Percentiles rank a stretch among this genome's conserved stretches.
These are phyloP conservation scores for Favolaschia claudopus DNA, from an alignment of 768 basidiomycete genomes.

Conservation along the genomic window DNA sequence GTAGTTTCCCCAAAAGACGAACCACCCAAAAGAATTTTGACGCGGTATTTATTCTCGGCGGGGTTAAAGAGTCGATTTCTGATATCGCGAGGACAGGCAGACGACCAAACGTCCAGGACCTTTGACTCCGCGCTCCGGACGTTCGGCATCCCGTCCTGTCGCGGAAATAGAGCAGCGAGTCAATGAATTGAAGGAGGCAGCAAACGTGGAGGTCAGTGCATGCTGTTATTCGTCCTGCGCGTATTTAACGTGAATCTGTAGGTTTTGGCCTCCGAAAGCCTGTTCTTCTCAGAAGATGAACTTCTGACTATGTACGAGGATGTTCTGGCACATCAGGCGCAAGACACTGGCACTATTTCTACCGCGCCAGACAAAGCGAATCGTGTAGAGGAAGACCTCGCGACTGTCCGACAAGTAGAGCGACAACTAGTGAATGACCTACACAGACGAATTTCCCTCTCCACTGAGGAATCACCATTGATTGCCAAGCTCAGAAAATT, in stretches of 20 bases:
- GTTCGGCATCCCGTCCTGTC: constrained; percentile 18
- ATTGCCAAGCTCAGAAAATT: constrained; percentile 6
- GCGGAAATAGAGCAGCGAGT: constrained; percentile 46
- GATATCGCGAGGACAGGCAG: constrained; percentile 1
- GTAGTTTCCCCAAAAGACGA: not conserved
- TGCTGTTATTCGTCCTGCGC: not conserved
- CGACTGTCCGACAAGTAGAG: constrained; percentile 42
- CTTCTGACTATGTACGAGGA: constrained; percentile 53
- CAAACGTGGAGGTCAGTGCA: constrained; percentile 41
- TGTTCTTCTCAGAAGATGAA: constrained; percentile 51
- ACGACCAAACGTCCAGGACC: constrained; percentile 13
- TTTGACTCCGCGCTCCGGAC: constrained; percentile 24
- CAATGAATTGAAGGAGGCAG: constrained; percentile 44
- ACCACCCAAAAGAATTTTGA: not conserved
- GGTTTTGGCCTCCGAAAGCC: constrained; percentile 40
- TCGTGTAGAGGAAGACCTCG: constrained; percentile 42
- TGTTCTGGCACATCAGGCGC: constrained; percentile 44
- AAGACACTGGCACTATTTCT: constrained; percentile 16
- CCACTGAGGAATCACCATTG: constrained; percentile 6
- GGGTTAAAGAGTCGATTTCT: not conserved
- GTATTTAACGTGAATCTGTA: constrained; percentile 21
- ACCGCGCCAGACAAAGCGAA: constrained; percentile 19
- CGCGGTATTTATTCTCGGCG: not conserved
- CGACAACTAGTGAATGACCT: constrained; percentile 36
- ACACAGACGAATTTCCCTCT: constrained; percentile 5